Percentiles rank a stretch among this genome's conserved stretches.
These are phyloP conservation scores for Plasmodium yoelii DNA, from an alignment of 169 alveolate genomes.

Conservation along the genomic window DNA sequence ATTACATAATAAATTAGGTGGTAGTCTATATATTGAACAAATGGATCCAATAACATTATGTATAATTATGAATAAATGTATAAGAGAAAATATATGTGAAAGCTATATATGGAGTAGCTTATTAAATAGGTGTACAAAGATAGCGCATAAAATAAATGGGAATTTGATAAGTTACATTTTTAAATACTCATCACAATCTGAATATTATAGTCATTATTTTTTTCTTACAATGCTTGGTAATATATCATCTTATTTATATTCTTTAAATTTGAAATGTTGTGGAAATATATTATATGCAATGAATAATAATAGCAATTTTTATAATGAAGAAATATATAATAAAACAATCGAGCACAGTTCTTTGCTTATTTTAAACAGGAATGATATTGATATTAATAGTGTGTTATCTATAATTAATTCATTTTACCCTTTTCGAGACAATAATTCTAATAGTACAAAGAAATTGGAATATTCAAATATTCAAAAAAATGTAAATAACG, in stretches of 20 bases:
- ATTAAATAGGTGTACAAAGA: slow-evolving; percentile 77
- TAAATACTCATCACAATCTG: slow-evolving; percentile 79
- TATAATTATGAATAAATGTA: slow-evolving; percentile 82
- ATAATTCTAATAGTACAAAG: neutral
- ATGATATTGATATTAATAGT: slow-evolving; percentile 61
- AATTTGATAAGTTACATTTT: slow-evolving; percentile 78
- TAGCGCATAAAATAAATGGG: slow-evolving; percentile 81
- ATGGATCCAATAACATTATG: slow-evolving; percentile 86
- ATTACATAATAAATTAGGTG: slow-evolving; percentile 82
- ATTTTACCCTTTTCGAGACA: slow-evolving; percentile 7
- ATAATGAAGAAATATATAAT: slow-evolving; percentile 47
- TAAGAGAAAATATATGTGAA: slow-evolving; percentile 79
- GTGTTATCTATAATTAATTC: slow-evolving; percentile 30
- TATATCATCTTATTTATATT: slow-evolving; percentile 41
- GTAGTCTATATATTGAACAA: slow-evolving; percentile 82
- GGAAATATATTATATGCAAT: slow-evolving; percentile 52
- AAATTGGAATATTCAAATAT: neutral
- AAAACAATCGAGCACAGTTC: slow-evolving; percentile 41
- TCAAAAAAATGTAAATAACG: slow-evolving; percentile 4
- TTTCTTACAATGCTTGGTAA: slow-evolving; percentile 73
- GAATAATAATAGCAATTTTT: slow-evolving; percentile 58
- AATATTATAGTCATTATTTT: slow-evolving; percentile 78
- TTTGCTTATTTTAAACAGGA: slow-evolving; percentile 47
- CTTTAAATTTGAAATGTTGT: slow-evolving; percentile 52
- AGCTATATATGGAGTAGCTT: slow-evolving; percentile 80